Evolutionary conservation across 257 asterid species (phyloP), one percentile per base, ranked within the genome.

Genomic region (Nicotiana sylvestris): DNA sequence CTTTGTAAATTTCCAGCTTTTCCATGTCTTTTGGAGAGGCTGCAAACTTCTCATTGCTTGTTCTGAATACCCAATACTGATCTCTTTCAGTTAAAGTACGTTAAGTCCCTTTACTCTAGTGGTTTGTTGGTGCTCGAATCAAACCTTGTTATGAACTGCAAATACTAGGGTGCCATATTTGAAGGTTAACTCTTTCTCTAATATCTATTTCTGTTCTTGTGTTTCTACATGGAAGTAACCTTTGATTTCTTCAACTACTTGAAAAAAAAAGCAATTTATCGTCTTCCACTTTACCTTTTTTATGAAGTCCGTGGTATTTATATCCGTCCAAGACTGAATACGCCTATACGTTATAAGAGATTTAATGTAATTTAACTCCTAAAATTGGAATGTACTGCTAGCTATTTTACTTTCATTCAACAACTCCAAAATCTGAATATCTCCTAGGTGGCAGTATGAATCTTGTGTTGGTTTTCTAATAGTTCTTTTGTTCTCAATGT

Each of bases 261-360:
- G 62, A 21, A 12, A 29, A 64, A 62, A 74, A 25, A 25, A 10
- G 8, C 16, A 3, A 53, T 51, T 51, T 49, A 13, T 74, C 15
- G 13, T 72, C 4, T 74, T 51, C 80, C 29, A 37, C 62, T 74
- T 74, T 74, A 49, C 62, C 80, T 74, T 60, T 70, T 46, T 74
- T 74, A 25, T 74, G 69, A 74, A 49, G 43, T 49, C 51, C 39
- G 25, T 74, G 43, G 27, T 49, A 60, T 74, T 43, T 74, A 49
- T 3, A 53, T 53, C 18, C 18, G 51, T 66, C 51, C 76, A 66
- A 16, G 51, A 6, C 15, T 66, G 17, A 29, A 46, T 33, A 33
- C 27, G 33, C 13, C 35, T 33, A 16, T 66, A 33, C 51, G 51
- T 33, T 16, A 2, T 32, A n/a, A 32, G 51, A 51, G 29, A 16